Evolutionary conservation across 345 rosid species (phyloP), one percentile per base, ranked within the genome.

Genomic region (Eutrema japonicum): DNA sequence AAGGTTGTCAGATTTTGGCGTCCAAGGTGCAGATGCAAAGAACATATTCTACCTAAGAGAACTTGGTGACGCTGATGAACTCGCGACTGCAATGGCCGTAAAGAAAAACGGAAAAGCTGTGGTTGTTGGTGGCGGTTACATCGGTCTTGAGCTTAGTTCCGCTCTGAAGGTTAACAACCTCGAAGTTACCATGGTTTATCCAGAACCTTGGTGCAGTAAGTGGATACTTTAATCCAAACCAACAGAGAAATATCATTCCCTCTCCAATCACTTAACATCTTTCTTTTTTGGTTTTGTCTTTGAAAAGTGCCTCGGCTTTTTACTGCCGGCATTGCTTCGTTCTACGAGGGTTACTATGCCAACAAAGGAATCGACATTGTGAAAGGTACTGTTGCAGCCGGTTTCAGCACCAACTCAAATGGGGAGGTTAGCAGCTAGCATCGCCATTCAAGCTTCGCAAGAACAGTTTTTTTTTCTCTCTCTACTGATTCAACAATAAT

Each of bases 71-170:
- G 79, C 79, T 64, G 82, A 79, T 52, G 13, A 74, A 5, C 82
- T 79, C 10, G 54, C 41, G 8, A n/a, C 10, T 36, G 82, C 82
- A 14, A 70, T 79, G 64, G 27, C 58, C 18, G 33, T 6, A 18
- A 91, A 89, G 83, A 70, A 74, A 71, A 81, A 83, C 1, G 97
- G 98, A 16, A 94, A 89, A 71, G 89, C 87, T 30, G 98, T 94
- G 60, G 81, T 94, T 69, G 89, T 93, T 48, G 98, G 98, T 16
- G 98, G 98, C 41, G 98, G 98, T 64, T 91, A 93, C 85, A 93
- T 93, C 16, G 98, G 98, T 59, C 97, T 91, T 74, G 98, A 93
- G 81, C 92, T 91, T 64, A 82, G 92, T 70, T 93, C 98, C 68
- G 98, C 87, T 32, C 76, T 89, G 69, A 89, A 50, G 65, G 72